Conservation (phyloP, 169 alveolate genomes). For the Plasmodium fragile region DNA sequence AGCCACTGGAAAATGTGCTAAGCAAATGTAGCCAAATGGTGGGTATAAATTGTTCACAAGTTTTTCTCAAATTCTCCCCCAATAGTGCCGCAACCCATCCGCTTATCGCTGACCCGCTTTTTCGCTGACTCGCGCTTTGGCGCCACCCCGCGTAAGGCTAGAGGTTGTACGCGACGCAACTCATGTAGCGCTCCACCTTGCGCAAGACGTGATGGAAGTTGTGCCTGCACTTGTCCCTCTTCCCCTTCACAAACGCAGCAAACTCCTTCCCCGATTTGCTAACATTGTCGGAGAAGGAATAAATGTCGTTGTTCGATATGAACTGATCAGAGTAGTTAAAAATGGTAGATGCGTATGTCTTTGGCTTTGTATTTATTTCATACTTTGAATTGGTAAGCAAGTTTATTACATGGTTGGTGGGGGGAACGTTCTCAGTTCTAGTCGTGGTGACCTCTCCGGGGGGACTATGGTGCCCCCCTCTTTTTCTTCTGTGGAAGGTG, state of each 20-base stretch:
- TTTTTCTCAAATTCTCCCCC: neutral
- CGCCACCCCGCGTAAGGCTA: neutral
- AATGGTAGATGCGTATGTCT: constrained; percentile 61
- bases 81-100: too few relatives aligned
- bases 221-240: constrained; percentile 40
- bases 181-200: constrained; percentile 66
- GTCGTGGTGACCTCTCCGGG: neutral
- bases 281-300: constrained; percentile 62
- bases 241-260: neutral
- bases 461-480: neutral
- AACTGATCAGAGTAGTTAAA: constrained; percentile 63
- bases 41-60: neutral
- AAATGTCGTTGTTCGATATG: constrained; percentile 57
- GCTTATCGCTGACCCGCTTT: neutral
- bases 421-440: neutral
- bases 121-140: neutral
- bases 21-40: neutral
- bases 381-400: constrained; percentile 27
- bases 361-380: constrained; percentile 8
- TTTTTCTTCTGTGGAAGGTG: constrained; percentile 3
- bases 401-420: constrained; percentile 15
- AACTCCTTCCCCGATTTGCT: neutral
- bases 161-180: constrained; percentile 56
- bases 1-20: neutral
- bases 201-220: constrained; percentile 50